phyloP scores from a whole-genome alignment of 345 rosid genomes.

The Pistacia atlantica region DNA sequence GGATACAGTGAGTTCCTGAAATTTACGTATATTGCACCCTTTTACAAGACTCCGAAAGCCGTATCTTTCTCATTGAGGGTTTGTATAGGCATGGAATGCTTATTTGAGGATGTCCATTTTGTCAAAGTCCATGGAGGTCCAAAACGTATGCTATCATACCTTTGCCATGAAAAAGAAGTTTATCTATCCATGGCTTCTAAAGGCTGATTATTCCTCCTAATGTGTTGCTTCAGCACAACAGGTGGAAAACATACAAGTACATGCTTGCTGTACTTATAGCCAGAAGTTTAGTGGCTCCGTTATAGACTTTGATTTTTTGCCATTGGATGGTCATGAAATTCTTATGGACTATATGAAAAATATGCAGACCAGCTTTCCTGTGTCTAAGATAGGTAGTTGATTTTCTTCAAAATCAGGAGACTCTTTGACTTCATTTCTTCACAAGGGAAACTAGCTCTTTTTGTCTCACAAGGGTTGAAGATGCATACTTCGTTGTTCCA shows the following conservation, averaged over 20 bases:
- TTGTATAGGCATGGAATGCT: conserved; percentile 68
- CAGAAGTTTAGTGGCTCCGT: not conserved
- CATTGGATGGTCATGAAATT: not conserved
- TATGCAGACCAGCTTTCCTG: not conserved
- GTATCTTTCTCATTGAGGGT: conserved; percentile 48
- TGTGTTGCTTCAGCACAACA: too few species aligned
- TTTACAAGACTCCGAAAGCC: conserved; percentile 63
- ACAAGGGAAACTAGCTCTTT: not conserved
- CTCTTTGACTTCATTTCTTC: not conserved
- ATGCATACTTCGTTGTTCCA: not conserved
- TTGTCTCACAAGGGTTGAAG: too few species aligned
- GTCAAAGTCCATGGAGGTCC: conserved; percentile 52
- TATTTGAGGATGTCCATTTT: conserved; percentile 39
- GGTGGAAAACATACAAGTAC: not conserved
- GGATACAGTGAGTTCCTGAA: conserved; percentile 40
- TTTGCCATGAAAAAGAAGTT: conserved; percentile 62
- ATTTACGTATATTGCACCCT: conserved; percentile 48
- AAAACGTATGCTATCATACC: conserved; percentile 43
- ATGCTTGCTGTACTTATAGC: not conserved
- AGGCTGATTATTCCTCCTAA: not conserved
- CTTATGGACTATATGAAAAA: not conserved
- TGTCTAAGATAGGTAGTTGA: not conserved
- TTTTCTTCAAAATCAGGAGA: not conserved
- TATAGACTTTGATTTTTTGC: not conserved
- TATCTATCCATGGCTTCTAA: conserved; percentile 19